These are phyloP conservation scores for Angophora floribunda DNA, from an alignment of 345 rosid species.

Conservation along the genomic window DNA sequence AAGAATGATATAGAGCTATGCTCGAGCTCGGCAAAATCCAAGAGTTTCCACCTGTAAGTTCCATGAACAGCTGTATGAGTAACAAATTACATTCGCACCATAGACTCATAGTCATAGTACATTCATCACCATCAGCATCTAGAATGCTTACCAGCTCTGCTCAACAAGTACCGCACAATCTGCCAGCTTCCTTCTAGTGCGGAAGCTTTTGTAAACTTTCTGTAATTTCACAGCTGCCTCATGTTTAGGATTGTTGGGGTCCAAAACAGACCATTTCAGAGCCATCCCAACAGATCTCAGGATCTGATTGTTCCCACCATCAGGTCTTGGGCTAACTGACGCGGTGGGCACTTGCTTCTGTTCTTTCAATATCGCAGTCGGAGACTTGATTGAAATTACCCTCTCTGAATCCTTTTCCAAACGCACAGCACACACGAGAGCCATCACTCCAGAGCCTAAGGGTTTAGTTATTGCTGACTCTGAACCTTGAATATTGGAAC, in stretches of 20 bases:
- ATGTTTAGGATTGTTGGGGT: constrained; percentile 54
- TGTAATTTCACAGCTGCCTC: constrained; percentile 80
- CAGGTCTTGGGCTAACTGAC: background rate
- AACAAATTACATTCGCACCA: background rate
- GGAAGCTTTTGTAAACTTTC: constrained; percentile 91
- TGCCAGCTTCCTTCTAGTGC: constrained; percentile 93
- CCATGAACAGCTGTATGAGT: constrained; percentile 4
- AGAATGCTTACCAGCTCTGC: constrained; percentile 64
- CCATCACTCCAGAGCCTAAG: constrained; percentile 53
- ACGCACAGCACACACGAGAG: constrained; percentile 52
- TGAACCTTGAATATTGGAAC: constrained; percentile 30
- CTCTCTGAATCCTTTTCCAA: constrained; percentile 40
- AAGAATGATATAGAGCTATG: constrained; percentile 86
- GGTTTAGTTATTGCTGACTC: constrained; percentile 53
- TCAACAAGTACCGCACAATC: constrained; percentile 87
- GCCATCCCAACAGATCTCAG: constrained; percentile 6
- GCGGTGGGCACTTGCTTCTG: background rate
- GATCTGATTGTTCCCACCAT: background rate
- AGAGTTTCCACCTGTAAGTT: constrained; percentile 69
- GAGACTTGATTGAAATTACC: constrained; percentile 22
- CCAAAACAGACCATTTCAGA: constrained; percentile 17
- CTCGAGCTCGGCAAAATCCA: constrained; percentile 82
- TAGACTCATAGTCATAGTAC: background rate
- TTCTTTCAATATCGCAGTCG: background rate
- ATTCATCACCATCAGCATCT: background rate